Evolutionary conservation across 139 green algal genomes (phyloP), one percentile per base, ranked within the genome.

Genomic region (Astrephomene gubernaculifera): DNA sequence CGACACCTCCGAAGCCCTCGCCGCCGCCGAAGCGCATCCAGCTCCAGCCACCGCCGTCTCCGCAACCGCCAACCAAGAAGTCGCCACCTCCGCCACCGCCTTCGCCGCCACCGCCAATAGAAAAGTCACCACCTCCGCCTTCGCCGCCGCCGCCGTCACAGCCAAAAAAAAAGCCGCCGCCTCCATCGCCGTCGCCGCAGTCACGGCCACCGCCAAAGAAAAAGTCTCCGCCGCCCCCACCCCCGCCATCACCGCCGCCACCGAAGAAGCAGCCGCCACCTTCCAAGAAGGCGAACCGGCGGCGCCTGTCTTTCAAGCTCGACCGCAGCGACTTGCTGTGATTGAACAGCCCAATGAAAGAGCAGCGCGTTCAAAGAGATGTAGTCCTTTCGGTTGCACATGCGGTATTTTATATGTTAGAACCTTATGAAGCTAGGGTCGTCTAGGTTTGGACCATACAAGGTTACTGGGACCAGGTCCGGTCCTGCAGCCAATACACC

Each of bases 221-320:
- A 8, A 78, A 78, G 44, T 63, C 25, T 24, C 41, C 33, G 71
- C 49, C 45, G 3, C 71, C 45, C 19, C 27, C 31, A 22, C 71
- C 71, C 2, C 70, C 70, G 24, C 43, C 44, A 29, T 39, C 44
- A 25, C 41, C 43, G 70, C 70, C 44, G 44, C 43, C 3, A 29
- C 4, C 70, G 29, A n/a, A 33, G 68, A 75, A 54, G 39, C 68
- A 39, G 25, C 68, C 68, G 17, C 68, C 38, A 17, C 68, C 68
- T 14, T 17, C 49, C 43, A 63, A 43, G 10, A 54, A 80, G 45
- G 49, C 1, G 12, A 3, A 1, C 71, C 45, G 43, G 21, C 71
- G 71, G 71, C 71, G 71, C 0, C n/a, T 80, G n/a, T 45, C 71
- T 19, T 80, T 80, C 71, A 45, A 57, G n/a, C 49, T 80, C 1